Base-by-base conservation (phyloP, 768 basidiomycete genomes). In the Panellus pusillus region DNA sequence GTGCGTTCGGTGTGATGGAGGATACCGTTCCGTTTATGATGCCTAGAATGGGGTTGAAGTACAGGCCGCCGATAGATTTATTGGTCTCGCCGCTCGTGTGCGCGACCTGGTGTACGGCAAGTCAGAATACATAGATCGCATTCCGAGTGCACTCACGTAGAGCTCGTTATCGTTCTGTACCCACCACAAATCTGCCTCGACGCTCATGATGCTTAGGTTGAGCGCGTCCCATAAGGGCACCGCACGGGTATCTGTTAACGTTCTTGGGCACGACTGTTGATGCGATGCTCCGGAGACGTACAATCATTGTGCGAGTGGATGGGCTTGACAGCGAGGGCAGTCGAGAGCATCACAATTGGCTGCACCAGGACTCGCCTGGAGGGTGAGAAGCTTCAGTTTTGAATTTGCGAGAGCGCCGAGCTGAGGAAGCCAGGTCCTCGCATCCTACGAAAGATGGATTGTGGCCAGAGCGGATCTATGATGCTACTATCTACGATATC, bases 291-390 rank as follows among this genome's bases (percentile, higher is more conserved):
- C n/a, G n/a, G n/a, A 54, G 32, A 59, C 72, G 32, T 44, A 73
- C 74, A 74, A 45, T 74, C 73, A 52, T 75, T 74, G 55, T 75
- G 73, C 3, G 73, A 73, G 49, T 74, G 72, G 15, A 74, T 73
- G 14, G 50, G 55, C 59, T 60, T 60, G 44, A 56, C 54, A 27
- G 68, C 72, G 4, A 70, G 67, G 24, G 71, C 62, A 40, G 72
- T 68, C 54, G 66, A 42, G 47, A 57, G 44, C 58, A 56, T 56
- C n/a, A 24, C 24, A n/a, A n/a, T n/a, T n/a, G n/a, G n/a, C n/a
- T n/a, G n/a, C n/a, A n/a, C n/a, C n/a, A n/a, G n/a, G n/a, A n/a
- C n/a, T n/a, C n/a, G n/a, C n/a, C n/a, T n/a, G n/a, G n/a, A n/a
- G n/a, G n/a, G n/a, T n/a, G n/a, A n/a, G n/a, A n/a, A n/a, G n/a